These are phyloP conservation scores for Pterocarpus santalinus DNA, from an alignment of 306 rosid species.

Conservation along the genomic window DNA sequence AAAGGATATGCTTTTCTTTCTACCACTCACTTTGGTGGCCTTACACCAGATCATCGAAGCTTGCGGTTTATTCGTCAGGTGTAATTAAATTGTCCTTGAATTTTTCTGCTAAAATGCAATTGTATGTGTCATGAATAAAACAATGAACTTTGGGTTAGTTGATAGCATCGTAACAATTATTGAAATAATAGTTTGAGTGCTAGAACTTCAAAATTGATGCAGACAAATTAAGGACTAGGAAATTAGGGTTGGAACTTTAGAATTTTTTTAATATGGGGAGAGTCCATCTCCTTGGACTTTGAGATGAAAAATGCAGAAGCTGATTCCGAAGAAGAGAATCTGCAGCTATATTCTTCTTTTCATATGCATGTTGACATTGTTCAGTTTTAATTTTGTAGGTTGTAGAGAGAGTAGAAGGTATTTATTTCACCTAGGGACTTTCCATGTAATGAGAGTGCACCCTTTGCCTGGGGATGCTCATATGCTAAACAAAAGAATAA, in stretches of 20 bases:
- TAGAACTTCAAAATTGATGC: constrained; percentile 35
- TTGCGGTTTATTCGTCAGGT: constrained; percentile 93
- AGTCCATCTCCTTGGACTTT: constrained; percentile 24
- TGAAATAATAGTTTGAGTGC: constrained; percentile 18
- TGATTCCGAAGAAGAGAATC: not conserved
- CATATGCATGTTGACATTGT: too few species aligned
- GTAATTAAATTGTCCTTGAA: constrained; percentile 31
- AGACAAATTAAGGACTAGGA: constrained; percentile 17
- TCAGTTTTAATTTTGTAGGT: too few species aligned
- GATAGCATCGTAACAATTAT: constrained; percentile 33
- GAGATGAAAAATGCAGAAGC: constrained; percentile 26
- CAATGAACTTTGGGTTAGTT: not conserved
- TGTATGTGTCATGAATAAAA: constrained; percentile 36
- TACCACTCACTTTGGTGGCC: constrained; percentile 90
- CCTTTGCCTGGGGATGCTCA: too few species aligned
- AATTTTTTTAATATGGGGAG: constrained; percentile 27
- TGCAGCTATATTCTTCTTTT: constrained; percentile 24
- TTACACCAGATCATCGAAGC: constrained; percentile 86
- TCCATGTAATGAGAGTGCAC: too few species aligned
- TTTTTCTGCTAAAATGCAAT: constrained; percentile 36
- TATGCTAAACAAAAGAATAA: too few species aligned
- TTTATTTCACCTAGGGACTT: too few species aligned
- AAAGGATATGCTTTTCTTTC: constrained; percentile 91
- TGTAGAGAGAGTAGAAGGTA: too few species aligned
- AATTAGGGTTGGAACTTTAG: constrained; percentile 16